Base-by-base conservation (phyloP, 148 eudicot species). In the Chenopodium formosanum region DNA sequence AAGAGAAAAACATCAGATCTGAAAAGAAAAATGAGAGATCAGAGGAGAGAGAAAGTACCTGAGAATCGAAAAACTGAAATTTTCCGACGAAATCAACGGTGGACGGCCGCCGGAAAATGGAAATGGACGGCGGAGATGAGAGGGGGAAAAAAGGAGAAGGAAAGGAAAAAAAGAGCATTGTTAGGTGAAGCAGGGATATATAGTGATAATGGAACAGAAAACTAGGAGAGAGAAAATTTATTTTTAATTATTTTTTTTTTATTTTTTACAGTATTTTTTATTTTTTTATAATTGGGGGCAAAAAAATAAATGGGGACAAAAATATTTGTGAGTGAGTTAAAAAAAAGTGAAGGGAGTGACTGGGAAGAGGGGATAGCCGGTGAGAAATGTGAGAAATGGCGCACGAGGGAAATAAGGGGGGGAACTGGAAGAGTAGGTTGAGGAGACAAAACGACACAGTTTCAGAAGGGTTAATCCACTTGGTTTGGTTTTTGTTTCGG, bases 131-230 rank as follows among this genome's bases (percentile, higher is more conserved):
- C 80, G 56, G 73, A 74, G 22, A 73, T 31, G 37, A 17, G 25
- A 76, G 70, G 34, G 56, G 77, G 1, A 46, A 46, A 72, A 72
- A 17, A 4, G 1, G 86, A 74, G 78, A 85, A 37, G 76, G 75
- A 79, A 85, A 81, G 79, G 83, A 81, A 86, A 89, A 90, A 88
- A 83, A 44, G 72, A 34, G 29, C 84, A 74, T 76, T 58, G n/a
- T 17, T 37, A 44, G 88, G 84, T 63, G 78, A 85, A 86, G 79
- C 44, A 37, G 47, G 40, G 19, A 81, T 91, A 78, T 90, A 91
- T 90, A 89, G 79, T 29, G 46, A 64, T n/a, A 76, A 58, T 66
- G 63, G 83, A 81, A 75, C 81, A 71, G 83, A 84, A 63, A 81
- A 65, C 60, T 79, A 76, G 80, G 86, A 60, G 78, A 76, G 80